These are phyloP conservation scores for Cordyceps tenuipes DNA, from an alignment of 2,329 filamentous ascomycete genomes.

Conservation along the genomic window DNA sequence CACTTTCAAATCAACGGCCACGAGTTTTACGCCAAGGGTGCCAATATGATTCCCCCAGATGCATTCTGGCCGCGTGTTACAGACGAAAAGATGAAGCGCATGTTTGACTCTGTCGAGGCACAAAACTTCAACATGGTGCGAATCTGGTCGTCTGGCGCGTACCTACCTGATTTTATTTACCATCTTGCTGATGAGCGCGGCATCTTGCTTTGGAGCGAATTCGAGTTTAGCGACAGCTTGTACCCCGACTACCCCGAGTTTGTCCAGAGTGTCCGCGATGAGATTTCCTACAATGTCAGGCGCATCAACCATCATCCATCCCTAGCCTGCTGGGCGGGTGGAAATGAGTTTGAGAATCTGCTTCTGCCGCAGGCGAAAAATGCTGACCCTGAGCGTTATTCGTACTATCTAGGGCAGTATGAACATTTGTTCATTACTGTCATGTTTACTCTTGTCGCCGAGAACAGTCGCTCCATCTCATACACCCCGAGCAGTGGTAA, in stretches of 20 bases:
- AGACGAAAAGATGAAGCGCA: conserved; percentile 36
- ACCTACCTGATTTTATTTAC: conserved; percentile 54
- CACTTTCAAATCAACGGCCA: conserved; percentile 59
- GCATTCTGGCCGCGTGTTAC: conserved; percentile 56
- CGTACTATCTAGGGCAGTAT: conserved; percentile 3
- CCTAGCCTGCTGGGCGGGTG: conserved; percentile 44
- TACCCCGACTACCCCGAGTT: conserved; percentile 48
- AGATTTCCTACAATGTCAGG: conserved; percentile 53
- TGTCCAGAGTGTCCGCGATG: conserved; percentile 45
- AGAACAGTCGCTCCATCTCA: conserved; percentile 8
- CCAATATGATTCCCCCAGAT: conserved; percentile 55
- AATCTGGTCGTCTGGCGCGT: conserved; percentile 53
- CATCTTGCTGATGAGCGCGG: conserved; percentile 54
- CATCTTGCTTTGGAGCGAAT: conserved; percentile 54
- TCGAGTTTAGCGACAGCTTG: conserved; percentile 52
- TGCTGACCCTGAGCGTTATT: not conserved
- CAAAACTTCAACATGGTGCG: conserved; percentile 55
- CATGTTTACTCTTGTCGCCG: conserved; percentile 3
- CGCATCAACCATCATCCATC: conserved; percentile 53
- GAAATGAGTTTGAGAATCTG: conserved; percentile 53
- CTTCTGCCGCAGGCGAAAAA: conserved; percentile 27
- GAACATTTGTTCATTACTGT: conserved; percentile 8
- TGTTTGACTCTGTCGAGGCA: conserved; percentile 41
- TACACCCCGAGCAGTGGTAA: conserved; percentile 7
- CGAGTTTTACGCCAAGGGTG: conserved; percentile 56